Percentiles rank a stretch among this genome's conserved stretches.
Conservation (phyloP, 768 basidiomycete genomes). For the Cyclocybe cylindracea region DNA sequence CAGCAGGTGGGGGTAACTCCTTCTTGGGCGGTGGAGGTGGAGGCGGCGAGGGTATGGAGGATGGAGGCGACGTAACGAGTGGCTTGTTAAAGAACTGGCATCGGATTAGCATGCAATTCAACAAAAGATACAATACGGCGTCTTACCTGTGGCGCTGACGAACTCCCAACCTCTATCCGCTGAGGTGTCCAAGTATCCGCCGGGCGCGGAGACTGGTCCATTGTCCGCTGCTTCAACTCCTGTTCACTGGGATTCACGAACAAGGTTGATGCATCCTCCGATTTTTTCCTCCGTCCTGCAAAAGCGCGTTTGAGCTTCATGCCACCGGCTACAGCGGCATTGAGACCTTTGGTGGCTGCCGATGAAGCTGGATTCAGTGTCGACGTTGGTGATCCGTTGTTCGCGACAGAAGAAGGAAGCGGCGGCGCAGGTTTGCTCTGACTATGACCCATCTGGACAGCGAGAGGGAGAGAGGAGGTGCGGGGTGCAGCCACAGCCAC, state of each 20-base stretch:
- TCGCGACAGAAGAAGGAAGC: slow-evolving; percentile 9
- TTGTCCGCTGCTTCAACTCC: neutral
- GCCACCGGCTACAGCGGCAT: slow-evolving; percentile 43
- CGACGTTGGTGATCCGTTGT: slow-evolving; percentile 14
- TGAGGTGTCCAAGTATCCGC: neutral
- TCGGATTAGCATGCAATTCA: too few species aligned
- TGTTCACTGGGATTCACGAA: slow-evolving; percentile 14
- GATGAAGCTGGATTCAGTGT: slow-evolving; percentile 23
- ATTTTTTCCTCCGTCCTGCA: slow-evolving; percentile 56
- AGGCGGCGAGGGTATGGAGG: neutral
- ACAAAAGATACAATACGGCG: too few species aligned
- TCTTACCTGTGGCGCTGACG: too few species aligned
- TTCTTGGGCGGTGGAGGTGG: slow-evolving; percentile 15
- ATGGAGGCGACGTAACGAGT: neutral
- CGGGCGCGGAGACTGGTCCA: neutral
- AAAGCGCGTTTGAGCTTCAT: slow-evolving; percentile 61
- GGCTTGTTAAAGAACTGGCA: too few species aligned
- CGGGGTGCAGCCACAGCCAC: slow-evolving; percentile 14
- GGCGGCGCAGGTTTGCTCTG: slow-evolving; percentile 23
- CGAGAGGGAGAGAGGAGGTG: slow-evolving; percentile 25
- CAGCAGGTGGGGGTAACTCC: slow-evolving; percentile 15
- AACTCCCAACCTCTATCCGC: too few species aligned
- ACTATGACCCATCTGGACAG: slow-evolving; percentile 26
- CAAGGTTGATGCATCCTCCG: slow-evolving; percentile 43
- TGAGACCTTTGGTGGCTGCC: slow-evolving; percentile 30